Percentiles rank a stretch among this genome's conserved stretches.
phyloP scores from a whole-genome alignment of 1,139 yeast species.

The Sugiyamaella novakii region DNA sequence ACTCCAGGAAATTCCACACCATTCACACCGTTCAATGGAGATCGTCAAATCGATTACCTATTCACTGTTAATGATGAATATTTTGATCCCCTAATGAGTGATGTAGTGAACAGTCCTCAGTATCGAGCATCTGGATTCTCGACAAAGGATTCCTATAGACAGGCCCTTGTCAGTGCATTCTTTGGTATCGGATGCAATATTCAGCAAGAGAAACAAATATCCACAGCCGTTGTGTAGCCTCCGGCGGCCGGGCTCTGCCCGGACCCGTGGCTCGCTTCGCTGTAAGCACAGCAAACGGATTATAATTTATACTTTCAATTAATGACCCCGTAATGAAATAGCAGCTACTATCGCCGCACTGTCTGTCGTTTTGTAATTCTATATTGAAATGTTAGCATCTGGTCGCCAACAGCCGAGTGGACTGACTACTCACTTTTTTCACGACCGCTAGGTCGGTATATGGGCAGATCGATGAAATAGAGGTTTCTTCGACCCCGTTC shows the following conservation, averaged over 20 bases:
- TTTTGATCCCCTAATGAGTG: constrained; percentile 62
- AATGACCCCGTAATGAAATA: constrained; percentile 22
- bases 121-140: constrained; percentile 87
- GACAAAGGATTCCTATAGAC: constrained; percentile 65
- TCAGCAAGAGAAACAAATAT: constrained; percentile 57
- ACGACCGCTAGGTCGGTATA: constrained; percentile 42
- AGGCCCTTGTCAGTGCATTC: constrained; percentile 85
- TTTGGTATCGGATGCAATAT: constrained; percentile 84
- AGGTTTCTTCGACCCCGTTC: constrained; percentile 29
- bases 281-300: too few species aligned
- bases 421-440: constrained; percentile 35
- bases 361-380: constrained; percentile 33
- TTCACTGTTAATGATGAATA: constrained; percentile 53
- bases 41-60: constrained; percentile 59
- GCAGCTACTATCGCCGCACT: constrained; percentile 17
- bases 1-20: constrained; percentile 56
- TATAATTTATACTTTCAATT: too few species aligned
- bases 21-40: constrained; percentile 94
- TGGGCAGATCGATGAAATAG: constrained; percentile 1
- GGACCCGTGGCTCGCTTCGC: too few species aligned
- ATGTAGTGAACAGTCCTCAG: constrained; percentile 63
- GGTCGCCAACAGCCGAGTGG: too few species aligned
- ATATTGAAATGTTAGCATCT: neutral
- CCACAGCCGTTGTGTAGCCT: neutral
- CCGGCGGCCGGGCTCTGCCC: neutral